A percentile compares a stretch with the other conserved stretches of the same genome.
Conservation (phyloP, 2,329 filamentous ascomycete species). For the Ramichloridium luteum region DNA sequence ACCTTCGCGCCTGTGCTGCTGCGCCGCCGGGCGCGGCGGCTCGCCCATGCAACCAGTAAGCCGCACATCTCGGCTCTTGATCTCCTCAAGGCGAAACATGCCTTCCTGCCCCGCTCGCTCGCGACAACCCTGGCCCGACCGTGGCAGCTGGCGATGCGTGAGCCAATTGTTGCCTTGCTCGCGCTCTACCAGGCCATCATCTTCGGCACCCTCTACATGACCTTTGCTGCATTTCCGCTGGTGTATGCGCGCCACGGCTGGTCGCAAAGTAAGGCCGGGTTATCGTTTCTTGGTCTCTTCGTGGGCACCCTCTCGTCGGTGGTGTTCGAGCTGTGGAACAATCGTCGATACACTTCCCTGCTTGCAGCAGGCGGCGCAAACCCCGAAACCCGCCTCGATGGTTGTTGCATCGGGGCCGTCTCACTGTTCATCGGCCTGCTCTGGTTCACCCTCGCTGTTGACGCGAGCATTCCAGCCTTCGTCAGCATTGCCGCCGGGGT, state of each 20-base stretch:
- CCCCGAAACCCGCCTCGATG: too few species aligned
- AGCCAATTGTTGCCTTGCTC: conserved; percentile 37
- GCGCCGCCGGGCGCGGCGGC: conserved; percentile 36
- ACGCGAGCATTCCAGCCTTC: conserved; percentile 42
- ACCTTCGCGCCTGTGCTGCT: conserved; percentile 47
- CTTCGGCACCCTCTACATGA: conserved; percentile 33
- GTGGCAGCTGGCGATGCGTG: conserved; percentile 31
- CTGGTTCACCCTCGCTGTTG: conserved; percentile 51
- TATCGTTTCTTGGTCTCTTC: conserved; percentile 55
- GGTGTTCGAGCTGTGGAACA: conserved; percentile 35
- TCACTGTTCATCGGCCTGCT: too few species aligned
- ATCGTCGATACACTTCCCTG: conserved; percentile 41
- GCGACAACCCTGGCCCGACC: conserved; percentile 29
- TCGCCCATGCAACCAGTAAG: conserved; percentile 32
- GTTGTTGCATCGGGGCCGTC: too few species aligned
- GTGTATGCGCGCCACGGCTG: conserved; percentile 46
- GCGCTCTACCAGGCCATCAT: conserved; percentile 36
- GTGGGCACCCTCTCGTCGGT: conserved; percentile 51
- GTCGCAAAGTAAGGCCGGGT: conserved; percentile 46
- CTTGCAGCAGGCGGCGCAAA: too few species aligned
- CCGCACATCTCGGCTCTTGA: conserved; percentile 26
- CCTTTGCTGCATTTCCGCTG: conserved; percentile 33
- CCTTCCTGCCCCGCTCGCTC: conserved; percentile 27
- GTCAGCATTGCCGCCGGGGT: conserved; percentile 35
- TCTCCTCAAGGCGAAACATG: conserved; percentile 27